phyloP scores from a whole-genome alignment of 148 eudicot species.

The Chenopodium berlandieri region DNA sequence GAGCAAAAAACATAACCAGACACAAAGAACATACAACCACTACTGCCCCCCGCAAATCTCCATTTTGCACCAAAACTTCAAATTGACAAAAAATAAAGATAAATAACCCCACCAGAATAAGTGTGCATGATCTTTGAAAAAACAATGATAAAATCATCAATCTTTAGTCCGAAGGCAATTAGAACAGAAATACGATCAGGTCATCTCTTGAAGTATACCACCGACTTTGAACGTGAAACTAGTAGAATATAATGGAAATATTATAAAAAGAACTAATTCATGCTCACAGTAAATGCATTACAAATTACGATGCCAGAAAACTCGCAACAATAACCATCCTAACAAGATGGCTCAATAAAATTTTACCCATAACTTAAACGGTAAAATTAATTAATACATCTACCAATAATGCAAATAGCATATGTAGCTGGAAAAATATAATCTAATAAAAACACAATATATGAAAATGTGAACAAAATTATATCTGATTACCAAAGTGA shows the following conservation, averaged over 20 bases:
- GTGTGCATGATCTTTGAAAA: not conserved
- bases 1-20: not conserved
- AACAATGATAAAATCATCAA: not conserved
- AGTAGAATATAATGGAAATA: not conserved
- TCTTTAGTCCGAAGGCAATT: not conserved
- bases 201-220: not conserved
- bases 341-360: not conserved
- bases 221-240: not conserved
- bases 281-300: not conserved
- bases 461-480: not conserved
- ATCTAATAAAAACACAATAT: too few relatives aligned
- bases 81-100: not conserved
- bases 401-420: not conserved
- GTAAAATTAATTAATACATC: not conserved
- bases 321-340: not conserved
- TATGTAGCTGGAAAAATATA: too few relatives aligned
- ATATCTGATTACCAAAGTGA: conserved; percentile 50
- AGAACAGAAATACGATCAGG: not conserved
- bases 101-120: not conserved
- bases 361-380: not conserved
- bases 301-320: not conserved
- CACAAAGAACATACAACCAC: not conserved
- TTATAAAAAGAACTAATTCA: not conserved
- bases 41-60: not conserved
- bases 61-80: not conserved